Percentiles rank a stretch among this genome's conserved stretches.
These are phyloP conservation scores for Aspergillus ruber DNA, from an alignment of 2,329 filamentous ascomycete genomes.

Conservation along the genomic window DNA sequence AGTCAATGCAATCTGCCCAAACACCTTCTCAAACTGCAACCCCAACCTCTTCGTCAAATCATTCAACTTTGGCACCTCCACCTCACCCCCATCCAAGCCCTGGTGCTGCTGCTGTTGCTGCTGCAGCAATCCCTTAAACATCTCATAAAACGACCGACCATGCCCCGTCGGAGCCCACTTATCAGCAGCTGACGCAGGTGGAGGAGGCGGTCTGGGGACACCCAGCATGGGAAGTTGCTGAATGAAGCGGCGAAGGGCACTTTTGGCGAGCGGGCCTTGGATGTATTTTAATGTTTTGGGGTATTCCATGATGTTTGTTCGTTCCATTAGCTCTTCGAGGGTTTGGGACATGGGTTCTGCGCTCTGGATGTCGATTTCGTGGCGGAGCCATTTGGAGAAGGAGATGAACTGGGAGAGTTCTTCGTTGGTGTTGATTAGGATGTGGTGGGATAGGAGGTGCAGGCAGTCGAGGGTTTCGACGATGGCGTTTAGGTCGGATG, in stretches of 20 bases:
- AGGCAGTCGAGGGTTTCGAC: conserved; percentile 68
- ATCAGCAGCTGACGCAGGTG: conserved; percentile 22
- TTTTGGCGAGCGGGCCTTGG: conserved; percentile 59
- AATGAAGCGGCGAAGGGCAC: conserved; percentile 57
- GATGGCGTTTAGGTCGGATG: conserved; percentile 53
- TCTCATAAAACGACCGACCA: conserved; percentile 38
- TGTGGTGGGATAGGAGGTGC: conserved; percentile 66
- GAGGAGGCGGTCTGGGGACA: conserved; percentile 30
- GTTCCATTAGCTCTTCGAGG: conserved; percentile 67
- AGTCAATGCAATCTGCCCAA: conserved; percentile 62
- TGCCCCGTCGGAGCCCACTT: conserved; percentile 35
- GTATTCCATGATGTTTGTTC: conserved; percentile 69
- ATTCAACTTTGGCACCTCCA: conserved; percentile 55
- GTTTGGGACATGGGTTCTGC: conserved; percentile 54
- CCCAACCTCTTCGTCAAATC: conserved; percentile 57
- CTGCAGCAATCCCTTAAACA: conserved; percentile 47
- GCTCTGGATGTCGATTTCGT: conserved; percentile 72
- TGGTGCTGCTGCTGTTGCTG: conserved; percentile 44
- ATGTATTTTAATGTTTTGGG: conserved; percentile 71
- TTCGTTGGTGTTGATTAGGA: conserved; percentile 63
- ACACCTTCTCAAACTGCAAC: conserved; percentile 54
- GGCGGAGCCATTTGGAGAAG: conserved; percentile 78
- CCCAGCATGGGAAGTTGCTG: conserved; percentile 31
- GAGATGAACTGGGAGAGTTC: conserved; percentile 70
- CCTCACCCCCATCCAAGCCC: conserved; percentile 44